phyloP scores from a whole-genome alignment of 345 rosid genomes.

The Lenwebbia sp. region DNA sequence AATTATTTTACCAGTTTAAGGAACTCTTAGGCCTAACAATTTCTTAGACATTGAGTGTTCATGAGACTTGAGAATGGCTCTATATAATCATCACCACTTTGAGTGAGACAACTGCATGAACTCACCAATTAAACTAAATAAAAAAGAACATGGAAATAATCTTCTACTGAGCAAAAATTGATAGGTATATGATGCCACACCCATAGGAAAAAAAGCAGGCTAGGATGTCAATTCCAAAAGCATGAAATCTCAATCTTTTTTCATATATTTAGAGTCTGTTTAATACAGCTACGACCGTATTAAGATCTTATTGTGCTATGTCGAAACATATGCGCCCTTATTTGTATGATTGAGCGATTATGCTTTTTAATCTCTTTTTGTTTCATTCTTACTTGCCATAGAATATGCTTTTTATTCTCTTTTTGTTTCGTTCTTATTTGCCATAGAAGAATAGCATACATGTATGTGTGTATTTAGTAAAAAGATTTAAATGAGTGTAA shows the following conservation, averaged over 20 bases:
- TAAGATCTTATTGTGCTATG: not conserved
- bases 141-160: not conserved
- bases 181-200: not conserved
- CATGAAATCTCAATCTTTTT: not conserved
- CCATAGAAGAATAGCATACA: no score
- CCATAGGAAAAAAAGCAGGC: not conserved
- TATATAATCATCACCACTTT: not conserved
- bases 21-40: accelerated
- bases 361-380: not conserved
- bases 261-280: not conserved
- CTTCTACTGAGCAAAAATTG: not conserved
- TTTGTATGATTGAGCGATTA: not conserved
- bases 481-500: not conserved
- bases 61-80: not conserved
- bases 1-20: not conserved
- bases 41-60: not conserved
- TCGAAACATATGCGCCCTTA: not conserved
- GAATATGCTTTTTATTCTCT: not conserved
- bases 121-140: not conserved
- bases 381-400: not conserved
- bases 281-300: accelerated
- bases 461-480: not conserved
- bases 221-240: not conserved
- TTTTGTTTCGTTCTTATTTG: not conserved
- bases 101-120: not conserved